These are phyloP conservation scores for Laetiporus sulphureus DNA, from an alignment of 1,284 basidiomycete genomes.

Conservation along the genomic window DNA sequence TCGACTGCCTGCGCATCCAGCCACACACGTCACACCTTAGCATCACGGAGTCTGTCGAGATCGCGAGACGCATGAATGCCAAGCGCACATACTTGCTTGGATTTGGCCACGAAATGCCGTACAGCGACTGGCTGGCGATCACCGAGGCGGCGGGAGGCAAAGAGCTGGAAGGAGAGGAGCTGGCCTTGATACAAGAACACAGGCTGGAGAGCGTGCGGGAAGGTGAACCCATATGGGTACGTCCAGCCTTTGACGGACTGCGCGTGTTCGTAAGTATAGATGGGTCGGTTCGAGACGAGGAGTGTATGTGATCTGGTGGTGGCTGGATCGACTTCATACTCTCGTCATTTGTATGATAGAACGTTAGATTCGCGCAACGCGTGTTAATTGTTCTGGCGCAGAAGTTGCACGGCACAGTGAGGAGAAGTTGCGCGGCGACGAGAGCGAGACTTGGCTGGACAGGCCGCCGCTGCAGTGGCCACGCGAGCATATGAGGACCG, in stretches of 20 bases:
- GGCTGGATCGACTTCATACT: too few species aligned
- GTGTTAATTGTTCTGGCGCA: too few species aligned
- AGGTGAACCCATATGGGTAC: conserved; percentile 48
- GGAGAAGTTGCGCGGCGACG: too few species aligned
- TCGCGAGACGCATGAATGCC: conserved; percentile 49
- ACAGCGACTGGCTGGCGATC: conserved; percentile 61
- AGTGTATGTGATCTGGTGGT: conserved; percentile 34
- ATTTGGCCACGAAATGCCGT: conserved; percentile 61
- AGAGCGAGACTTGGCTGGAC: too few species aligned
- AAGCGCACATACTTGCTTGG: conserved; percentile 64
- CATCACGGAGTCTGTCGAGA: conserved; percentile 46
- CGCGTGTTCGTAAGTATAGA: conserved; percentile 38
- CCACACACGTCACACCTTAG: conserved; percentile 71
- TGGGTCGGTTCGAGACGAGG: conserved; percentile 42
- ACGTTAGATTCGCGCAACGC: too few species aligned
- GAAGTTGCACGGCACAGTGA: too few species aligned
- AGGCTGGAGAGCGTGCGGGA: conserved; percentile 40
- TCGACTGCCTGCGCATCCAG: conserved; percentile 63
- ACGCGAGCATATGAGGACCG: too few species aligned
- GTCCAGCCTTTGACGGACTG: conserved; percentile 68
- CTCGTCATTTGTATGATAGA: too few species aligned
- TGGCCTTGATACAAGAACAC: conserved; percentile 33
- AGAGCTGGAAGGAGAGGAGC: conserved; percentile 18
- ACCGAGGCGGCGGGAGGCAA: conserved; percentile 43
- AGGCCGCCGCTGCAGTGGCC: too few species aligned